Evolutionary conservation across 441 rosid genomes (phyloP).

Genomic region (Euphorbia celastroides): DNA sequence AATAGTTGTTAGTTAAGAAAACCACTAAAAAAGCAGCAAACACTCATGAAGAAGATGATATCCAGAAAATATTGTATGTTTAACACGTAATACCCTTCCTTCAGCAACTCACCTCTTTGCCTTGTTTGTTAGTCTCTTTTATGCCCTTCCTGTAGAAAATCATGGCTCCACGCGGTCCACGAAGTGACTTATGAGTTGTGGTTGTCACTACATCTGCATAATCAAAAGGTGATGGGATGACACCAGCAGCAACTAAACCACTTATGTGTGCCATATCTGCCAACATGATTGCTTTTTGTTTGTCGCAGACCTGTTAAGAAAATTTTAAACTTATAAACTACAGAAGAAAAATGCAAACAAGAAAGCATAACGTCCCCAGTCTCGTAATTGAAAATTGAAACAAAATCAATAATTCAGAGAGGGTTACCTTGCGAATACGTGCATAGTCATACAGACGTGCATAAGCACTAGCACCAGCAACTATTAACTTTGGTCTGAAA

Average conservation of each 20-base stretch:
- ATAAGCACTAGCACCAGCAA: conserved; percentile 98
- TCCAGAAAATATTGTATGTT: background rate
- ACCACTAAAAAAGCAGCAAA: background rate
- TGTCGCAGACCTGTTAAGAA: conserved; percentile 76
- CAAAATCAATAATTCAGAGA: conserved; percentile 11
- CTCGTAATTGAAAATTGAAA: background rate
- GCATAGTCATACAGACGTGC: conserved; percentile 93
- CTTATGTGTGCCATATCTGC: conserved; percentile 99
- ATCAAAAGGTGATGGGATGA: conserved; percentile 97
- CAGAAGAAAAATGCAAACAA: conserved; percentile 11
- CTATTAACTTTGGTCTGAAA: conserved; percentile 92
- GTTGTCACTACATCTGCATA: conserved; percentile 96
- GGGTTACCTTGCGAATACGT: conserved; percentile 73
- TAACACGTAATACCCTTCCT: background rate
- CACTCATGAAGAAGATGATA: background rate
- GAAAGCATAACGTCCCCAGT: background rate
- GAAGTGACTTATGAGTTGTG: conserved; percentile 97
- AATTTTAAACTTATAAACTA: conserved; percentile 5
- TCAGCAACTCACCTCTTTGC: conserved; percentile 58
- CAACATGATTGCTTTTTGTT: conserved; percentile 77
- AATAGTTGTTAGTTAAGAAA: conserved; percentile 7
- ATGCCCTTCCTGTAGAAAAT: conserved; percentile 94
- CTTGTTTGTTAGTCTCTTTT: conserved; percentile 81
- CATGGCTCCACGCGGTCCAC: conserved; percentile 99
- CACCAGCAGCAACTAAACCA: conserved; percentile 96